These are phyloP conservation scores for Aegilops sharonensis DNA, from an alignment of 176 grass and related monocot species.

Conservation along the genomic window DNA sequence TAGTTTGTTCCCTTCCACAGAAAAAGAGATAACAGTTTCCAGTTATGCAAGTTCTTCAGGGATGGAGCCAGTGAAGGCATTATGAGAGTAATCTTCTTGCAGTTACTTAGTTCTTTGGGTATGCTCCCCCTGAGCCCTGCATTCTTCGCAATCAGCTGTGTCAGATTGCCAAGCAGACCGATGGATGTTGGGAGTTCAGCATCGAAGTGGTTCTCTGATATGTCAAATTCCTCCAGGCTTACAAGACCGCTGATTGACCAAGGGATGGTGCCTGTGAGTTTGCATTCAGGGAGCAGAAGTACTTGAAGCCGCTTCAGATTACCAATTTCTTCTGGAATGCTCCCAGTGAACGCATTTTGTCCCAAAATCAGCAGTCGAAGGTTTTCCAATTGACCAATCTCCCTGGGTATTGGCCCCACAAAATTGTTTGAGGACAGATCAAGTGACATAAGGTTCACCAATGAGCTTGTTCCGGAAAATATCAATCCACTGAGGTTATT, in stretches of 20 bases:
- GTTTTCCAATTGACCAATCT: slow-evolving; percentile 54
- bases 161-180: slow-evolving; percentile 60
- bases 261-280: slow-evolving; percentile 69
- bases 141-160: slow-evolving; percentile 57
- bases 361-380: slow-evolving; percentile 65
- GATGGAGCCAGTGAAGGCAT: slow-evolving; percentile 62
- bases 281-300: slow-evolving; percentile 59
- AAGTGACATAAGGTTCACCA: slow-evolving; percentile 60
- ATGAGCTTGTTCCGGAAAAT: slow-evolving; percentile 60
- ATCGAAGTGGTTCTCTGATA: slow-evolving; percentile 82
- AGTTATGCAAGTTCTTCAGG: slow-evolving; percentile 63
- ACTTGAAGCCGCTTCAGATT: slow-evolving; percentile 60
- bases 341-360: slow-evolving; percentile 56
- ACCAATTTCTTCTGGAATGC: slow-evolving; percentile 77
- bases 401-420: slow-evolving; percentile 59
- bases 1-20: slow-evolving; percentile 68
- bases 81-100: slow-evolving; percentile 77
- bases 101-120: slow-evolving; percentile 60
- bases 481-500: slow-evolving; percentile 67
- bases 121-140: slow-evolving; percentile 67
- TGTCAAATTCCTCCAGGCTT: slow-evolving; percentile 73
- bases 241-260: slow-evolving; percentile 54
- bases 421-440: slow-evolving; percentile 88
- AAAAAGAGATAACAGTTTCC: slow-evolving; percentile 54
- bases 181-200: slow-evolving; percentile 64